Evolutionary conservation across 331 rosid genomes (phyloP).

Genomic region (Quercus phellos): DNA sequence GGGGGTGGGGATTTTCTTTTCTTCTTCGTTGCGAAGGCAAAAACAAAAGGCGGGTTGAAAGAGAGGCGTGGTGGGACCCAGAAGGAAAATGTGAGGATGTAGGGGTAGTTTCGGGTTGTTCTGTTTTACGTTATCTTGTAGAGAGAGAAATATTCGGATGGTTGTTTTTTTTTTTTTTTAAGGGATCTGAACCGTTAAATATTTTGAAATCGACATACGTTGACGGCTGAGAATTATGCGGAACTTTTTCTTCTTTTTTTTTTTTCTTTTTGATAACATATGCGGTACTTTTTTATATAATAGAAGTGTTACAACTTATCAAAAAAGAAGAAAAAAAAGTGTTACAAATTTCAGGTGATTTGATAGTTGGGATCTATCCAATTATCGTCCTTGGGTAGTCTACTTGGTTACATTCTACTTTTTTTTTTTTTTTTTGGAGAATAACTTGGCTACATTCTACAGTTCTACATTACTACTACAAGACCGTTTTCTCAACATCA

Average conservation of each 20-base stretch:
- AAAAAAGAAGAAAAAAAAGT: no score
- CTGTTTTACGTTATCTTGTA: not conserved
- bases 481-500: no score
- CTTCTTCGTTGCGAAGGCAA: slow-evolving; percentile 47
- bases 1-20: slow-evolving; percentile 24
- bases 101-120: not conserved
- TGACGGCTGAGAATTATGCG: not conserved
- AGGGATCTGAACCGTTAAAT: not conserved
- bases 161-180: no score
- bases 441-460: no score
- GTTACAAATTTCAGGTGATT: no score
- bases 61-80: not conserved
- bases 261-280: no score
- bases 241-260: not conserved
- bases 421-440: no score
- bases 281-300: not conserved
- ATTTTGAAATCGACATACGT: not conserved
- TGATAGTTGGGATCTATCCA: no score
- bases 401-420: no score
- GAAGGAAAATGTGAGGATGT: not conserved
- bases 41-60: not conserved
- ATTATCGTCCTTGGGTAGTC: no score
- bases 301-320: no score
- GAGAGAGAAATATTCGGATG: not conserved
- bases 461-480: no score